Base-by-base conservation (phyloP, 2,329 filamentous ascomycete species). In the Colletotrichum karsti region DNA sequence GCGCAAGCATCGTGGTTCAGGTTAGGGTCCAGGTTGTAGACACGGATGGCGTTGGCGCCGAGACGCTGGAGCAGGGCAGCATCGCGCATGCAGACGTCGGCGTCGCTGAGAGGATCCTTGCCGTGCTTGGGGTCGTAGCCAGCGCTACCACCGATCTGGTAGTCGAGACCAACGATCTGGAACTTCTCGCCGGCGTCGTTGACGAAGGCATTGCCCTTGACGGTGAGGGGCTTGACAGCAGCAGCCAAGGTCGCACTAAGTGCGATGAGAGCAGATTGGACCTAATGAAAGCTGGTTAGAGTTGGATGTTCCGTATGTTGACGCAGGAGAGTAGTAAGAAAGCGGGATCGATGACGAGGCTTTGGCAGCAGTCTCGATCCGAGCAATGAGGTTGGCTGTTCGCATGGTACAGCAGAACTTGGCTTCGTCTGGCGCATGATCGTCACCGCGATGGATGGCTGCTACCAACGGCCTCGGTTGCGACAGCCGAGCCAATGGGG, bases 11-110 rank as follows among this genome's bases (percentile, higher is more conserved):
- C 89, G 75, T 91, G 90, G 82, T 91, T 91, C 69, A 91, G 78
- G 73, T 90, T 78, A 30, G 89, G 90, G 77, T 90, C 85, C 69
- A 91, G 77, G 81, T 91, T 91, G 82, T 91, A 92, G n/a, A 91
- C 88, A 55, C 90, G 90, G 74, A 92, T 89, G 69, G 90, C 83
- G 81, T 92, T 92, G 76, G 91, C 82, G 69, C 90, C 88, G 61
- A 91, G 82, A 60, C 83, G 80, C 81, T 92, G 89, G 83, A 91
- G 87, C 66, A 91, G 82, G 33, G 89, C 88, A 48, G 88, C 89
- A 83, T 91, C 90, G 70, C 90, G 87, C 74, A 88, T 78, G 79
- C 90, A 92, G 65, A 84, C 79, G 54, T 85, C 82, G 61, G 80
- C 81, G 75, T 91, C 77, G 74, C 87, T 90, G 35, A 92, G 83